Evolutionary conservation across 2,329 filamentous ascomycete species (phyloP).

Genomic region (Trichoderma koningiopsis): DNA sequence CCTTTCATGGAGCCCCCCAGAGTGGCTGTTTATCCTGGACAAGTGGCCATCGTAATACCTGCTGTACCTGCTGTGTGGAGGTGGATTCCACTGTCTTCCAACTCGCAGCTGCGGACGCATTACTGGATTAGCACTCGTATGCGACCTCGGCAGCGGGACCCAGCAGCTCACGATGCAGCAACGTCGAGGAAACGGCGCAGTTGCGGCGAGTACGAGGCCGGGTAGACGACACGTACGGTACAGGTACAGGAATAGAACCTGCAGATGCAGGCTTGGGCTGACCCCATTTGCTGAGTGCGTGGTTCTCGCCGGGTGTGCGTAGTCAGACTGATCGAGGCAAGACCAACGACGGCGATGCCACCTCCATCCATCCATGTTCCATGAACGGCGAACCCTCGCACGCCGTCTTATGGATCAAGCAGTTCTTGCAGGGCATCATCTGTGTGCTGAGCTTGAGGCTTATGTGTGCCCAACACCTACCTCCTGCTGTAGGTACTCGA

Average conservation of each 20-base stretch:
- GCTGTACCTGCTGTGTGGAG: not conserved
- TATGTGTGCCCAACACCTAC: not conserved
- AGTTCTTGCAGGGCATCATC: not conserved
- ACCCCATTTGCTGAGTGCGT: not conserved
- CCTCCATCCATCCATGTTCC: constrained; percentile 1
- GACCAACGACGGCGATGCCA: not conserved
- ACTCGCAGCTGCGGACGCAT: not conserved
- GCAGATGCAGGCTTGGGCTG: not conserved
- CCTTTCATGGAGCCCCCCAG: constrained; percentile 18
- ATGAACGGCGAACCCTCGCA: not conserved
- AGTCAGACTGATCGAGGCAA: not conserved
- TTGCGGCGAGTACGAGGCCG: not conserved
- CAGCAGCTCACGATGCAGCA: constrained; percentile 4
- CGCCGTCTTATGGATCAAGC: not conserved
- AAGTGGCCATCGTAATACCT: not conserved
- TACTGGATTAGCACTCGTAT: not conserved
- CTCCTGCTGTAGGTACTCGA: too few species aligned
- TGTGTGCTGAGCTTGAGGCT: not conserved
- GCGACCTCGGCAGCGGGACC: not conserved
- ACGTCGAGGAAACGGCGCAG: not conserved
- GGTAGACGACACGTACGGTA: not conserved
- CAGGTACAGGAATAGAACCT: not conserved
- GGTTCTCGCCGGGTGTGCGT: not conserved
- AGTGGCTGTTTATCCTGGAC: not conserved
- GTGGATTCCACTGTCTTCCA: not conserved